These are phyloP conservation scores for Gymnopilus junonius DNA, from an alignment of 768 basidiomycete genomes.

Conservation along the genomic window DNA sequence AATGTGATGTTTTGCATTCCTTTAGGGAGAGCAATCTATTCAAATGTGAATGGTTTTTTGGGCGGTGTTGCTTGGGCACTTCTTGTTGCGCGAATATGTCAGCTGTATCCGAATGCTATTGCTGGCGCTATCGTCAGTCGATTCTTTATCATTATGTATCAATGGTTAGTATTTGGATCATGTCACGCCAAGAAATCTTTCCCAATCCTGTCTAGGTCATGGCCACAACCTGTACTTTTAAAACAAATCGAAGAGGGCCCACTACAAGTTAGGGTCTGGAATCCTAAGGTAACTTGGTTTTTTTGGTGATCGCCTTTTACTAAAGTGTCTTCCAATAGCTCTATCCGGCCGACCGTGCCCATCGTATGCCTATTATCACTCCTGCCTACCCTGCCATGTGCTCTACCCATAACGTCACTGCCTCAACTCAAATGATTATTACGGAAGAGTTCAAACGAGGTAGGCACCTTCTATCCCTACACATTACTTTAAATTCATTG, in stretches of 20 bases:
- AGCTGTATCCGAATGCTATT: slow-evolving; percentile 93
- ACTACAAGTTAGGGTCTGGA: slow-evolving; percentile 94
- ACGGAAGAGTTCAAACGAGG: slow-evolving; percentile 96
- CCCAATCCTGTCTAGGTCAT: slow-evolving; percentile 62
- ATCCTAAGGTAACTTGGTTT: slow-evolving; percentile 72
- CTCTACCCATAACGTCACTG: slow-evolving; percentile 96
- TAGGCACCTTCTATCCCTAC: slow-evolving; percentile 27
- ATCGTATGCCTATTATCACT: slow-evolving; percentile 99
- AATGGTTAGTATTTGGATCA: slow-evolving; percentile 66
- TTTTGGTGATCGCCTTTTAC: background rate
- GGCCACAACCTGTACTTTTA: slow-evolving; percentile 97
- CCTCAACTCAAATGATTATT: slow-evolving; percentile 95
- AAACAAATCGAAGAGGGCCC: slow-evolving; percentile 98
- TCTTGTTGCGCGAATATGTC: slow-evolving; percentile 98
- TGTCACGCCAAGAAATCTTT: background rate
- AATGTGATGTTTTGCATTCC: background rate
- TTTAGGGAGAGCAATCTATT: slow-evolving; percentile 93
- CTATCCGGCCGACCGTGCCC: slow-evolving; percentile 91
- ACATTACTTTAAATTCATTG: slow-evolving; percentile 5
- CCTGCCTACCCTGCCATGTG: slow-evolving; percentile 99
- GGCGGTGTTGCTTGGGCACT: slow-evolving; percentile 99
- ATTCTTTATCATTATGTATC: slow-evolving; percentile 98
- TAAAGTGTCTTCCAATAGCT: slow-evolving; percentile 50
- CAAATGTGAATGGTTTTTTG: slow-evolving; percentile 96
- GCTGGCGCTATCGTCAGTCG: slow-evolving; percentile 96